Conservation (phyloP, 192 early-diverging fungal species). For the Entomortierella beljakovae region DNA sequence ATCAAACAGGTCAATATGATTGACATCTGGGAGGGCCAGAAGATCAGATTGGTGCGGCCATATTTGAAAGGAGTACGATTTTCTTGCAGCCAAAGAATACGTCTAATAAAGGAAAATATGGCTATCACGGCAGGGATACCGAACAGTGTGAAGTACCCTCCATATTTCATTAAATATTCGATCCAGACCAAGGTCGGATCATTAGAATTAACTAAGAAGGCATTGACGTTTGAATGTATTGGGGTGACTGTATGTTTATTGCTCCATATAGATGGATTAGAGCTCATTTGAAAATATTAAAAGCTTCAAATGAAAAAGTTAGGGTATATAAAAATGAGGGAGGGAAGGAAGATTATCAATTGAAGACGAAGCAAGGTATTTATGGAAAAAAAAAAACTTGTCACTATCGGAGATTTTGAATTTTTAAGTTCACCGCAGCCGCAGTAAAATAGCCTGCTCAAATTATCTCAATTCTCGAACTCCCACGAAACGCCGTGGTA, state of each 20-base stretch:
- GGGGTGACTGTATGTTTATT: not conserved
- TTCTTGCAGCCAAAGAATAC: slow-evolving; percentile 3
- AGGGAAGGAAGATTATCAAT: no score
- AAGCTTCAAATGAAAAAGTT: no score
- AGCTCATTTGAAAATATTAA: not conserved
- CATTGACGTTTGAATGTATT: not conserved
- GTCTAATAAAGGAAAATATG: slow-evolving; percentile 2
- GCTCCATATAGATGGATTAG: slow-evolving; percentile 22
- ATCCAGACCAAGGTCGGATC: slow-evolving; percentile 25
- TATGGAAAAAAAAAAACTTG: no score
- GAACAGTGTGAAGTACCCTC: slow-evolving; percentile 28
- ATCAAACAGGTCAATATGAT: slow-evolving; percentile 11
- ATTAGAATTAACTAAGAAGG: not conserved
- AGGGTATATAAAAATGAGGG: no score
- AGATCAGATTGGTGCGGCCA: slow-evolving; percentile 36
- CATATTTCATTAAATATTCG: slow-evolving; percentile 21
- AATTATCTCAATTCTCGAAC: no score
- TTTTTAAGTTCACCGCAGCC: no score
- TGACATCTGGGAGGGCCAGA: slow-evolving; percentile 35
- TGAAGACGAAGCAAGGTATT: no score
- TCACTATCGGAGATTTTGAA: no score
- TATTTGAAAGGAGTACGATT: slow-evolving; percentile 18
- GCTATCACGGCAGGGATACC: slow-evolving; percentile 22
- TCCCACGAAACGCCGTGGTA: no score
- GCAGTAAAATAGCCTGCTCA: no score